Base-by-base conservation (phyloP, 1,284 basidiomycete genomes). In the Retiboletus fuscus region DNA sequence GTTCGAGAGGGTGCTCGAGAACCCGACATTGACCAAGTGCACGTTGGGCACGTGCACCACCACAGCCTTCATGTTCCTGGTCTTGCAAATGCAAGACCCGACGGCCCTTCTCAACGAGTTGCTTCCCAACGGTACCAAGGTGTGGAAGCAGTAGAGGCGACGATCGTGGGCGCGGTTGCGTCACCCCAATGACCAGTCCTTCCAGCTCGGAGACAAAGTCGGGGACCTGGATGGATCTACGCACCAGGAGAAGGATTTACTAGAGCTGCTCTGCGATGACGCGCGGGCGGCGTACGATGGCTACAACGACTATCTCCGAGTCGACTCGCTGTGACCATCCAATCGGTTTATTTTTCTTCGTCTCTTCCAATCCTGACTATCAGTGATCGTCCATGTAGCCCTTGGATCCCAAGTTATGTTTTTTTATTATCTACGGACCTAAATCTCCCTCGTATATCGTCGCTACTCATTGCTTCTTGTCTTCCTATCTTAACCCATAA, bases 1-100 rank as follows among this genome's bases (percentile, higher is more conserved):
- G 28, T 39, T 73, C 51, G 47, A 62, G 26, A 44, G 28, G 26
- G 43, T 61, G 13, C 58, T 61, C 24, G 43, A 22, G 41, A 62
- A 62, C 3, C 74, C 74, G 26, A 51, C 20, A 24, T 43, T 72
- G 64, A 69, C 68, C 60, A 76, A 73, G 51, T 78, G 69, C 44
- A 69, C 58, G 28, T 65, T 78, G 28, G 70, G 71, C n/a, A 75
- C 76, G 11, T 61, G 76, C 22, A 76, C 77, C 6, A 68, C 76
- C n/a, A 72, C 72, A 61, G 74, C 73, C 13, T 62, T 62, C 43
- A 46, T 62, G 28, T 20, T 62, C 4, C 26, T 46, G 61, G 41
- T 62, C 26, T n/a, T 62, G 20, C 61, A 62, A 22, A 20, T 61
- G n/a, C 58, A 61, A 61, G 39, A 61, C 58, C 58, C 58, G 18